Evolutionary conservation across 805 yeast genomes (phyloP), one percentile per base, ranked within the genome.

Genomic region (Nakazawaea anatomiae): DNA sequence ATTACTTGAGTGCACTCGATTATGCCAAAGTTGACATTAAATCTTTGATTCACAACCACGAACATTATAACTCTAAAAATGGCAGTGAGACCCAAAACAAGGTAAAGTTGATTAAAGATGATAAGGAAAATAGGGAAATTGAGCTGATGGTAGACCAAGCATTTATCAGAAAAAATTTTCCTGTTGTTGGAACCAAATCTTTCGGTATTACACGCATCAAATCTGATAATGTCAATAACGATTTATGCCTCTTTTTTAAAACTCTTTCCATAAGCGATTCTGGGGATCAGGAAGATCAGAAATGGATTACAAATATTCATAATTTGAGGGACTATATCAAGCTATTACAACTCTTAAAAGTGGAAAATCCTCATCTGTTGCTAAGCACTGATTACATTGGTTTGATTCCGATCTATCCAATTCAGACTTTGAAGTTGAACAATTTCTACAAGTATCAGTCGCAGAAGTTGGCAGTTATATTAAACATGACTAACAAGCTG

Each of bases 1-100:
- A 61, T 35, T 67, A 60, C 46, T 60, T 75, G 46, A 67, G 68
- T 6, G 71, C 76, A 18, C 57, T 76, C 47, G 84, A 79, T 58
- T 79, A 69, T 54, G 71, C 76, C 11, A 77, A 73, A 57, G 63
- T 65, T 6, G 69, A 65, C 27, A 57, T 57, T 42, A 49, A 57
- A 11, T 38, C 44, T 6, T 12, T 45, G 38, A 44, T 48, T 6
- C 44, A 39, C 10, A 29, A 40, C 12, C 40, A 30, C 40, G 44
- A 43, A 31, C 38, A 39, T 28, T 11, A 36, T 6, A 36, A 38
- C 18, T 4, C 28, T 27, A 42, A 38, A 18, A 36, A 8, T 9
- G 36, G 10, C 8, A n/a, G 51, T 52, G 30, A 31, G 61, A 41
- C 52, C 9, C 55, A 45, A 28, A 46, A 54, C 14, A 50, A 43